Evolutionary conservation across 1,284 basidiomycete genomes (phyloP), one percentile per base, ranked within the genome.

Genomic region (Malassezia sympodialis): DNA sequence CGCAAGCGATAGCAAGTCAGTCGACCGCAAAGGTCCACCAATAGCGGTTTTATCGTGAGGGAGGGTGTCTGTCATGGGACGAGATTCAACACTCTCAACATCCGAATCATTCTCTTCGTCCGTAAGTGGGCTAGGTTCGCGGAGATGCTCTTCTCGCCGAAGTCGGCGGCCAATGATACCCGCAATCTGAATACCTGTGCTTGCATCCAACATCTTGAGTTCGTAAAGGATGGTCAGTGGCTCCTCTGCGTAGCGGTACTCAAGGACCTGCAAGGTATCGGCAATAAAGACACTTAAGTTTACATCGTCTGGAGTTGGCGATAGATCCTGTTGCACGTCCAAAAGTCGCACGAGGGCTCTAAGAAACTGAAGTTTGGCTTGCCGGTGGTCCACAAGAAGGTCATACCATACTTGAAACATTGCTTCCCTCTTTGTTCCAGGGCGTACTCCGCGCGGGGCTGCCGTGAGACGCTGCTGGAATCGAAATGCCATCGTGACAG

Each of bases 201-300:
- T 87, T 0, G 90, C 90, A 34, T 96, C 78, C 10, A 88, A 80
- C 11, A 80, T 79, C 4, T 87, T 90, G 44, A 96, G 80, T 50
- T 82, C 81, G 61, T 85, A 85, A 66, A 96, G 82, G 17, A 96
- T 83, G 0, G 84, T 82, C 54, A 96, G 79, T 3, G 86, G 83
- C 77, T 98, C 94, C 73, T 99, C 94, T 68, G 86, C 84, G 0
- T 87, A 86, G 77, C 90, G 94, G 79, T 91, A 96, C 45, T 96
- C 90, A 55, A 99, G 82, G 1, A 84, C 79, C 0, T 89, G 82
- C 55, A 98, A 84, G 69, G 94, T 96, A 75, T 98, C 94, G 0
- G 88, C 86, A 79, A 96, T 85, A 76, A 88, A 99, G 43, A 89
- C 83, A 0, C 81, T 81, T 65, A 96, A 88, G 27, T 84, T 82